Base-by-base conservation (phyloP, 1,284 basidiomycete genomes). In the Athelia psychrophila region DNA sequence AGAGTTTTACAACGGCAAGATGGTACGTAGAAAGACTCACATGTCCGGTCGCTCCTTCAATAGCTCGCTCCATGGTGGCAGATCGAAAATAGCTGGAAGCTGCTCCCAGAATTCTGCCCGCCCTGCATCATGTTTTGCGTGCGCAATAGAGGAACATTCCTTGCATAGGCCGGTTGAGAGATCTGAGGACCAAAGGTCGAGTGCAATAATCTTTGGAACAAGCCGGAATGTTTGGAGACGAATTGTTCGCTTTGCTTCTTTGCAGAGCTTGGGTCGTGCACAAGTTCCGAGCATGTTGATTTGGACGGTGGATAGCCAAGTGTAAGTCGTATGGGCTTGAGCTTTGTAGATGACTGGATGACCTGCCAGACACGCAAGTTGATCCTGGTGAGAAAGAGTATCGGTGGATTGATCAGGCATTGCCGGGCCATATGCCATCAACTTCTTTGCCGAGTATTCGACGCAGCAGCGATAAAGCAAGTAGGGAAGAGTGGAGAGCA, bases 51-150 rank as follows among this genome's bases (percentile, higher is more conserved):
- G 6, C n/a, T 42, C 20, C 38, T 42, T 22, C n/a, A 42, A n/a
- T 16, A 42, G n/a, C 38, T 42, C 38, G 16, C n/a, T n/a, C 38
- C 38, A 42, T 16, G 38, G 38, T 8, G 69, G 66, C 20, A 74
- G 50, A 0, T 67, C 69, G 8, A 73, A 54, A n/a, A 70, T 56
- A 10, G 53, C 51, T 2, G 72, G 72, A 18, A 74, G 60, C 19
- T 59, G 61, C 1, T 63, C 53, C 72, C 72, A 73, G 12, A 66
- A 52, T 33, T 61, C 59, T 44, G 64, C 49, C 16, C 72, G 56
- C 3, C 60, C 54, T 6, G 51, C 54, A 20, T 23, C 44, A n/a
- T 46, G 44, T 9, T n/a, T 46, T 20, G 16, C 12, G 10, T 9
- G 16, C 16, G 38, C 22, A 9, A n/a, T n/a, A 23, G 19, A 6